Base-by-base conservation (phyloP, 2,329 filamentous ascomycete species). In the Colletotrichum abscissum region DNA sequence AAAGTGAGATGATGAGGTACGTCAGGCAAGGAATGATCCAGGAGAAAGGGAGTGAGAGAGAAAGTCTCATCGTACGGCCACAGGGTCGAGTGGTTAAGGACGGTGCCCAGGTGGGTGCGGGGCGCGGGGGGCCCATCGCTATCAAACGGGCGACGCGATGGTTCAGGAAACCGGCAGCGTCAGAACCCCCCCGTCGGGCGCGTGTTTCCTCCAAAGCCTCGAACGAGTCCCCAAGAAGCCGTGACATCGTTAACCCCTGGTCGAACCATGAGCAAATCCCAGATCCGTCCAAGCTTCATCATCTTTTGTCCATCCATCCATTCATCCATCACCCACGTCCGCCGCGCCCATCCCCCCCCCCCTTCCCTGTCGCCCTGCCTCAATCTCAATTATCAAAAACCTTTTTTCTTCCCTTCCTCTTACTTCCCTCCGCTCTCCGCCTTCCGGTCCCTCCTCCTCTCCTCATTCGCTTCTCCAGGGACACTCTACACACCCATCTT, bases 251-350 rank as follows among this genome's bases (percentile, higher is more conserved):
- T 46, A 26, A 58, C 63, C 70, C 70, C 67, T 73, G 70, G 70
- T 73, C 70, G 70, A 73, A 73, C 70, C 70, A 65, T 73, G 67
- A 22, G 67, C 35, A 70, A 72, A 73, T 65, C 67, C 60, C 35
- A 70, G 68, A 73, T 65, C 62, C 60, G 70, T 54, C 66, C 66
- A 69, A 60, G 52, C 59, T 69, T 64, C 66, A 16, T 19, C 42
- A 46, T 46, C 16, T 58, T 33, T 46, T 42, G 12, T 24, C 56
- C 63, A 67, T 38, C 58, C 26, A 26, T 26, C 26, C 26, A 26
- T 26, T 26, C 64, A 59, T 35, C 33, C 35, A 38, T 38, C 35
- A 38, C 35, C 35, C n/a, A 16, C 22, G 30, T 57, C 28, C 42
- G 63, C 59, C 69, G 49, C 57, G 49, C 49, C 35, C 52, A 30